Evolutionary conservation across 2,329 filamentous ascomycete genomes (phyloP).

Genomic region (Penicillium decumbens): DNA sequence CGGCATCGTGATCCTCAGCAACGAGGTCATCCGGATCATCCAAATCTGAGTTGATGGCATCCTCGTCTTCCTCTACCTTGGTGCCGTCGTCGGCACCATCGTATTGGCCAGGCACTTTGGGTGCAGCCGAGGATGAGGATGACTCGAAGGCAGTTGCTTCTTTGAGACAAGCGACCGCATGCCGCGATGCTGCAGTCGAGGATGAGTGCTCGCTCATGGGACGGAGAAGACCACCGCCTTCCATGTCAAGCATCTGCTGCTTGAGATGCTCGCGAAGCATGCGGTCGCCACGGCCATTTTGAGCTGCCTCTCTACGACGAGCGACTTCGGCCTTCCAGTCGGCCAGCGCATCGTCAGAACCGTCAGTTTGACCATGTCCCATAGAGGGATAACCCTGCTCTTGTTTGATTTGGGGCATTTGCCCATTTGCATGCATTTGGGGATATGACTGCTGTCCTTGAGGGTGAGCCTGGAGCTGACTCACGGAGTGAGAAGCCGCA

Average conservation of each 20-base stretch:
- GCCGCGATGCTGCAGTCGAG: conserved; percentile 37
- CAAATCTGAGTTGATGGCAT: conserved; percentile 97
- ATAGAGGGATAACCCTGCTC: conserved; percentile 39
- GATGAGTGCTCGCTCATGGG: conserved; percentile 39
- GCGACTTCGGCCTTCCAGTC: conserved; percentile 49
- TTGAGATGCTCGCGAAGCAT: conserved; percentile 42
- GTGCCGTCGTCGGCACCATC: conserved; percentile 55
- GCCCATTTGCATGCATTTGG: conserved; percentile 35
- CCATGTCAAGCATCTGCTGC: conserved; percentile 39
- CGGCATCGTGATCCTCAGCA: conserved; percentile 80
- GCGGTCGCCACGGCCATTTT: conserved; percentile 36
- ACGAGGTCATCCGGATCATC: conserved; percentile 87
- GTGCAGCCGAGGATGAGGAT: conserved; percentile 8
- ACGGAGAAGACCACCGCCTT: conserved; percentile 45
- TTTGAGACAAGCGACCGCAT: conserved; percentile 24
- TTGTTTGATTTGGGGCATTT: conserved; percentile 42
- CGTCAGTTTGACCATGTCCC: conserved; percentile 67
- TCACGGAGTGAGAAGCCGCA: conserved; percentile 41
- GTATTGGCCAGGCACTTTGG: conserved; percentile 44
- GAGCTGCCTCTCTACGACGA: conserved; percentile 40
- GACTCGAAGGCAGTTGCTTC: conserved; percentile 3
- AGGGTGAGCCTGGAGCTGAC: conserved; percentile 42
- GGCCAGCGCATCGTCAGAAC: conserved; percentile 57
- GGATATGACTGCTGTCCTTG: conserved; percentile 35
- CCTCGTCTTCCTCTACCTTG: conserved; percentile 68